Evolutionary conservation across 2,329 filamentous ascomycete species (phyloP), one percentile per base, ranked within the genome.

Genomic region (Calonectria honghensis): DNA sequence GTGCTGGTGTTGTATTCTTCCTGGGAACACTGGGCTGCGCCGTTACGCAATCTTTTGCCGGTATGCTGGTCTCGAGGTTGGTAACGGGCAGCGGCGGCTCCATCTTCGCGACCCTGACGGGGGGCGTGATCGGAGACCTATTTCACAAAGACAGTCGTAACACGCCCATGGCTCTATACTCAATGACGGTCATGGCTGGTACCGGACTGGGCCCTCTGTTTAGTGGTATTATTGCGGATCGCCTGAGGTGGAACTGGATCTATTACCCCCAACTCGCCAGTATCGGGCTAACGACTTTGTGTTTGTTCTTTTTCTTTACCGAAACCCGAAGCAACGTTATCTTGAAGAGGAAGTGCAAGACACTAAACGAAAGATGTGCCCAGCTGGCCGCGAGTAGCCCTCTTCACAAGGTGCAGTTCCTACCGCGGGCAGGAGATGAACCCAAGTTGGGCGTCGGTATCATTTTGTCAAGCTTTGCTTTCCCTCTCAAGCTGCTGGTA

Each of bases 251-350:
- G 91, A 85, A 91, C 35, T 94, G 93, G 92, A 90, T 94, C 6
- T 94, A 93, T 81, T 94, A 92, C 80, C 82, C 92, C 1, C 93
- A 94, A 76, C 87, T 91, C 20, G 93, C 94, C 31, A 85, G 88
- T 6, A 87, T 90, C 27, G 90, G 87, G 0, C 79, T 87, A 0
- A 85, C 93, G n/a, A 90, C 93, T 4, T 77, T 87, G 0, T 79
- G 90, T 3, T 88, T 94, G 29, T 87, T 88, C 61, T 76, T 93
- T 61, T 90, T 91, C 76, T 93, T 94, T 82, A 89, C 90, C 51
- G 93, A 95, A 81, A 94, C 93, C 0, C 86, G 93, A n/a, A 92
- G 92, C 20, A 92, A 91, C 24, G 92, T 94, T 0, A 84, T 94
- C 0, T 85, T 94, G 2, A 90, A 89, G 20, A 85, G 89, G 0